Evolutionary conservation across 257 asterid species (phyloP), one percentile per base, ranked within the genome.

Genomic region (Nyctanthes arbortristis): DNA sequence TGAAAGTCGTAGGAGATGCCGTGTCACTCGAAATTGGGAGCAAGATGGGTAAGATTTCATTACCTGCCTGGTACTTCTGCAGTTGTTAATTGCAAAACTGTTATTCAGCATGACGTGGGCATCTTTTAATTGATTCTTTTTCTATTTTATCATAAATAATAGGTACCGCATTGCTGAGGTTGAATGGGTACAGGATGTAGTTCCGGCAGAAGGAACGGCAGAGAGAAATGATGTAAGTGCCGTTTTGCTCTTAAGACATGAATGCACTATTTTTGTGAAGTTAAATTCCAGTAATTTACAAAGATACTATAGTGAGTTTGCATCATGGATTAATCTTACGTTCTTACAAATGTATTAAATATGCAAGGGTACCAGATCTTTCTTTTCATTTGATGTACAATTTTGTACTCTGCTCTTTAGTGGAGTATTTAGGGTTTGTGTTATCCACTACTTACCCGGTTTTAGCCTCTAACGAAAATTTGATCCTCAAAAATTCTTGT

Each of bases 151-250:
- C 29, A 37, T 39, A 62, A 64, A 54, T 63, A n/a, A n/a, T n/a
- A 94, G 99, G 73, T 94, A 94, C 73, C 99, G 99, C 7, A 75
- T 94, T 33, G 96, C 93, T 65, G 98, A 94, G 88, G 92, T 94
- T 59, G 97, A 91, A 75, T 91, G 99, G 99, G 86, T 88, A 37
- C 84, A 84, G 11, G 99, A 91, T 73, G 61, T 55, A 43, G 25
- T 1, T 79, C 91, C 87, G 18, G 65, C 80, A 24, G 96, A 84
- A 77, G 97, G 90, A 71, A 70, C 94, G 67, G 31, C 80, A 32
- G 98, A 89, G 81, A 88, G 87, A 75, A 69, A 70, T 75, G 95
- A 83, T 29, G 99, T 94, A 82, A 88, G 92, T 77, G 63, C 64
- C 66, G 34, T 11, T 52, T 52, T 28, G 20, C 10, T 24, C 31